These are phyloP conservation scores for Mycena rosella DNA, from an alignment of 768 basidiomycete genomes.

Conservation along the genomic window DNA sequence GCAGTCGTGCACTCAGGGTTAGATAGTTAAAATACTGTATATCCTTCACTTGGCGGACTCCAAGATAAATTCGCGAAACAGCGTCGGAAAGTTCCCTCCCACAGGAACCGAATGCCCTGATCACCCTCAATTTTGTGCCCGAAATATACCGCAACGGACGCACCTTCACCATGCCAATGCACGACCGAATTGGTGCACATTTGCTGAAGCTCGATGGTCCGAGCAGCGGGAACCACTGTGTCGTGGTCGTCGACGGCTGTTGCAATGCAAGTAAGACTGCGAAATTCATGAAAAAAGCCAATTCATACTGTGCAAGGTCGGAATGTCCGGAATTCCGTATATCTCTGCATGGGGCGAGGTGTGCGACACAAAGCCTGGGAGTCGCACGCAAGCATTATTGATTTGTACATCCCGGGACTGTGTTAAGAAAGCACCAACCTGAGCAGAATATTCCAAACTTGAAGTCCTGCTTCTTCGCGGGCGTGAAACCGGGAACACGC, in stretches of 20 bases:
- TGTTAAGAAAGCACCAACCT: conserved; percentile 13
- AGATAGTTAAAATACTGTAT: too few species aligned
- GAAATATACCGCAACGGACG: not conserved
- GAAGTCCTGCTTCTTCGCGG: conserved; percentile 31
- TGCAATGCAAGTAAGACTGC: not conserved
- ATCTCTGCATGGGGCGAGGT: conserved; percentile 37
- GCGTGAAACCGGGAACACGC: conserved; percentile 35
- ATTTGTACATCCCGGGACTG: too few species aligned
- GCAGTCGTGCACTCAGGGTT: too few species aligned
- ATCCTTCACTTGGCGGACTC: conserved; percentile 21
- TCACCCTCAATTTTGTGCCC: not conserved
- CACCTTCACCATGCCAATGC: conserved; percentile 36
- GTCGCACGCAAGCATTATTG: too few species aligned
- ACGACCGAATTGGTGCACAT: conserved; percentile 36
- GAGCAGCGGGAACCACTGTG: conserved; percentile 28
- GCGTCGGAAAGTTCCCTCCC: conserved; percentile 31
- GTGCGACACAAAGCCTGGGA: conserved; percentile 37
- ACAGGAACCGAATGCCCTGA: conserved; percentile 39
- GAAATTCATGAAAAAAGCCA: not conserved
- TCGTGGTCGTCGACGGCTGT: conserved; percentile 39
- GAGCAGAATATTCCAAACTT: conserved; percentile 42
- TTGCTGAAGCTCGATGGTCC: conserved; percentile 38
- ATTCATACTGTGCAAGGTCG: conserved; percentile 38
- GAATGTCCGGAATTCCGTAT: conserved; percentile 39
- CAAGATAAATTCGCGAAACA: conserved; percentile 39